Base-by-base conservation (phyloP, 2,329 filamentous ascomycete species). In the Chalara sp. region DNA sequence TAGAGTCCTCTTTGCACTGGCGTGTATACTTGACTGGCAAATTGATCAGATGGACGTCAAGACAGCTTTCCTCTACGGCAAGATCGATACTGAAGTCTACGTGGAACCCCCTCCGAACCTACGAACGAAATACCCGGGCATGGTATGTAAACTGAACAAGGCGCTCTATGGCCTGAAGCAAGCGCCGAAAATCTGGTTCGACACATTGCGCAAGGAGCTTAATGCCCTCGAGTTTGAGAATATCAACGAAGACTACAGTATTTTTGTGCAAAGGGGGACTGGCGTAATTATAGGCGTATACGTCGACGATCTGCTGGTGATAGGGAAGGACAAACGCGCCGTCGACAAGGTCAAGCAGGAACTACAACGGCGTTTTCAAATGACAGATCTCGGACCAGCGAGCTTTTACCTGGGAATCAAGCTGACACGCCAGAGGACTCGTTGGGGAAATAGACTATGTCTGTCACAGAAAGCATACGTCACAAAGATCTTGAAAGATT, bases 141-240 rank as follows among this genome's bases (percentile, higher is more conserved):
- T n/a, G n/a, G n/a, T n/a, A n/a, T n/a, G n/a, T n/a, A 35, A 39
- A 21, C 55, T 67, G 1, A 42, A 47, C 2, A 63, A 60, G 44
- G 59, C 59, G 0, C 56, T 67, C 10, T 68, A 68, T 52, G 57
- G 63, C 10, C 56, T 67, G 0, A 67, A 67, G 44, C 57, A 66
- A 55, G 50, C 63, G 8, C 60, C 60, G 5, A 41, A 58, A 5
- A 50, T 56, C 5, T 67, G 53, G 65, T n/a, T n/a, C 59, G 52
- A 30, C 51, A 6, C 57, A 56, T 1, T 53, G 64, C 11, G 44
- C 50, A 45, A 21, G 5, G 61, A 53, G 42, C 55, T 67, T 1
- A 3, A 28, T 0, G 40, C 42, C 1, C 41, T 58, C 12, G 55
- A 61, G 2, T 65, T 60, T 47, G 45, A 42, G 21, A 41, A 40